A percentile compares a stretch with the other conserved stretches of the same genome.
Evolutionary conservation across 2,329 filamentous ascomycete genomes (phyloP).

Genomic region (Fusarium compactum): DNA sequence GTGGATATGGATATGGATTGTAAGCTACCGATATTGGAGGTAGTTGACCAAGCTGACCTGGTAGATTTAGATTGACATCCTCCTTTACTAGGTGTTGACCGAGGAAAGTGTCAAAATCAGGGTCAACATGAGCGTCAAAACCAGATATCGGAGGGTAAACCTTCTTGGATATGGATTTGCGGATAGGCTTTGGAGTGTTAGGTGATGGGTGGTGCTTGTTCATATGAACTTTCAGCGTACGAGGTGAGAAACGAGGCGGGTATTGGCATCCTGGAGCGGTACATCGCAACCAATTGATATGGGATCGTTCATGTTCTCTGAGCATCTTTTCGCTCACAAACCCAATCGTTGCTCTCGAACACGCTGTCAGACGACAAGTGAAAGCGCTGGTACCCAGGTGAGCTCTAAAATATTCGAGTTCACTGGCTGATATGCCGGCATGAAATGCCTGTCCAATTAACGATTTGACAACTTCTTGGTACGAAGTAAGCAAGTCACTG

Average conservation of each 20-base stretch:
- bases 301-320: not conserved
- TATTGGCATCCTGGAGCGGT: not conserved
- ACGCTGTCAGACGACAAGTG: constrained; percentile 11
- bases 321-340: constrained; percentile 6
- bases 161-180: not conserved
- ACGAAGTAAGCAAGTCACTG: not conserved
- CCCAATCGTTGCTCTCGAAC: constrained; percentile 1
- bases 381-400: constrained; percentile 12
- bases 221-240: not conserved
- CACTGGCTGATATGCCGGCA: not conserved
- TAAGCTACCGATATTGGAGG: too few species aligned
- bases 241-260: not conserved
- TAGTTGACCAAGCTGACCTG: too few species aligned
- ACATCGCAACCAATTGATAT: constrained; percentile 15
- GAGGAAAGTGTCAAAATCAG: too few species aligned
- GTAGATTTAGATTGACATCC: too few species aligned
- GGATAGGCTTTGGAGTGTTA: not conserved
- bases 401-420: constrained; percentile 15
- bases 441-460: not conserved
- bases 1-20: too few species aligned
- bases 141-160: too few species aligned
- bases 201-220: not conserved
- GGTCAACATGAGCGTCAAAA: too few species aligned
- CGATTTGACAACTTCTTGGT: constrained; percentile 8
- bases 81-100: too few species aligned